Base-by-base conservation (phyloP, 83 land plant species). In the Picea abies region DNA sequence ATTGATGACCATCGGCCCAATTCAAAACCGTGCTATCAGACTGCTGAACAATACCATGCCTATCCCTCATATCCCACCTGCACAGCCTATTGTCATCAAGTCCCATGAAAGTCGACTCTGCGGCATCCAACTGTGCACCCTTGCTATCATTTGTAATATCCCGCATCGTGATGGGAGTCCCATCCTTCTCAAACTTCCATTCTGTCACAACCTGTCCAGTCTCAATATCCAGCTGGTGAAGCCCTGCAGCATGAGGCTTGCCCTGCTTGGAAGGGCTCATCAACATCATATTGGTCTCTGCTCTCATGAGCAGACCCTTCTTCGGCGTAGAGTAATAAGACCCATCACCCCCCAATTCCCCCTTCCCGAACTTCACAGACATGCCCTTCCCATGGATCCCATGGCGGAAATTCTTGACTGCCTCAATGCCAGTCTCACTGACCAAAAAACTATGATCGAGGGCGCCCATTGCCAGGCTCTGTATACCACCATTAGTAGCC, bases 1-100 rank as follows among this genome's bases (percentile, higher is more conserved):
- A 98, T 84, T 98, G 99, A 78, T 98, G 99, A 41, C 99, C 99
- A 47, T 98, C 97, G 4, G 93, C 81, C 99, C 99, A 98, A 79
- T 89, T 83, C 84, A 98, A 85, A 1, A 96, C 95, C 39, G 99
- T 95, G 9, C 88, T 80, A 7, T 16, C 26, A 41, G 94, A 78
- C 81, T 91, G 82, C 84, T 96, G 97, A 14, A 96, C 97, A 58
- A 92, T 90, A 12, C 99, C 99, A 14, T 86, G 81, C 23, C 84
- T 79, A 60, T 93, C 98, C n/a, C 99, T 84, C 97, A 96, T 96
- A 89, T 98, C 99, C 99, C 99, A 98, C 32, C 96, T 68, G 80
- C 99, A 98, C 44, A 98, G 92, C 39, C 39, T 37, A 3, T 37
- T 37, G 39, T 37, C 39, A 37, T 4, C 39, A 37, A 37, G 39